Conservation (phyloP, 768 basidiomycete species). For the Rhodotorula toruloides region DNA sequence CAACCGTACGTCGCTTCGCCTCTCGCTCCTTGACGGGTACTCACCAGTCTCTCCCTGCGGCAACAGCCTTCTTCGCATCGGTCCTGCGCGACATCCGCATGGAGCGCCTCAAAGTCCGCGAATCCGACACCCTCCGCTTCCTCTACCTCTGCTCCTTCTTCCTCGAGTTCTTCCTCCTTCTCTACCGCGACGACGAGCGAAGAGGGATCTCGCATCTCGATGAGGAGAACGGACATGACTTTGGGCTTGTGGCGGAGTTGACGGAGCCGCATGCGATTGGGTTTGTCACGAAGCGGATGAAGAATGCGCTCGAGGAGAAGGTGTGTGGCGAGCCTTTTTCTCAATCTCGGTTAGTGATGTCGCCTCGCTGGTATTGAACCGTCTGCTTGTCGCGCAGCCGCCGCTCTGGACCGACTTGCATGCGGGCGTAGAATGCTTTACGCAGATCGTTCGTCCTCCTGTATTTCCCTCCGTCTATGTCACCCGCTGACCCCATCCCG, state of each 20-base stretch:
- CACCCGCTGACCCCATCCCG: not conserved
- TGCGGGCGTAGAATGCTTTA: slow-evolving; percentile 87
- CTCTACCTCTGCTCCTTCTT: slow-evolving; percentile 86
- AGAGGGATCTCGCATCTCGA: slow-evolving; percentile 33
- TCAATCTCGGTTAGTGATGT: not conserved
- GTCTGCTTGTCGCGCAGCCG: slow-evolving; percentile 56
- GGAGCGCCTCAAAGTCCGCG: slow-evolving; percentile 84
- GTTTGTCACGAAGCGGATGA: slow-evolving; percentile 86
- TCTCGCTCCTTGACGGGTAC: too few relatives aligned
- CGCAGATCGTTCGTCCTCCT: slow-evolving; percentile 59
- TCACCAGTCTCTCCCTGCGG: not conserved
- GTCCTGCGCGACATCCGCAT: slow-evolving; percentile 89
- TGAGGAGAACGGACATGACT: slow-evolving; percentile 43
- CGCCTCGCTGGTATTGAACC: not conserved
- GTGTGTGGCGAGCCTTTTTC: slow-evolving; percentile 51
- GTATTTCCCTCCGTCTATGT: too few relatives aligned
- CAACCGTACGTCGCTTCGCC: slow-evolving; percentile 61
- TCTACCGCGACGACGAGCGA: slow-evolving; percentile 52
- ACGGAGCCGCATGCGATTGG: slow-evolving; percentile 79
- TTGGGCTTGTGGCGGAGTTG: slow-evolving; percentile 66
- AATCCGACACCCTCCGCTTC: slow-evolving; percentile 85
- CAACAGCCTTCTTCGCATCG: slow-evolving; percentile 74
- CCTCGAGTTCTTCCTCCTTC: slow-evolving; percentile 73
- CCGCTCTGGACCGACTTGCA: slow-evolving; percentile 91
- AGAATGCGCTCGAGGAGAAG: slow-evolving; percentile 83